Evolutionary conservation across 1,139 yeast species (phyloP).

Genomic region (Lodderomyces theae): DNA sequence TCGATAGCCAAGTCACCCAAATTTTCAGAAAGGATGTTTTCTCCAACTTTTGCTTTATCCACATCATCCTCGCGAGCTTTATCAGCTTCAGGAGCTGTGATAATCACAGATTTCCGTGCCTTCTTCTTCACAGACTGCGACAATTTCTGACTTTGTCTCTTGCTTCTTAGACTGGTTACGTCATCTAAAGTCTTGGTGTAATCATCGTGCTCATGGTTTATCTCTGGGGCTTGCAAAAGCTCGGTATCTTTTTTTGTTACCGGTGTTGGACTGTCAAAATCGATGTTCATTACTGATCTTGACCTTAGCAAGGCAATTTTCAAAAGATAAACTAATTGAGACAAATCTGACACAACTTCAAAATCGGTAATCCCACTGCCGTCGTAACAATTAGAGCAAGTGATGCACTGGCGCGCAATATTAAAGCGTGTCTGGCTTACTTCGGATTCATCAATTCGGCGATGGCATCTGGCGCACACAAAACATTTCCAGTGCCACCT

Average conservation of each 20-base stretch:
- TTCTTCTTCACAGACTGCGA: slow-evolving; percentile 53
- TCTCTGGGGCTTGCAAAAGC: slow-evolving; percentile 14
- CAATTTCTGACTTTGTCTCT: slow-evolving; percentile 66
- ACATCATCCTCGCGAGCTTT: slow-evolving; percentile 24
- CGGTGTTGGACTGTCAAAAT: slow-evolving; percentile 10
- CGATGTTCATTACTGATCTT: slow-evolving; percentile 56
- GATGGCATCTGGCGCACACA: slow-evolving; percentile 54
- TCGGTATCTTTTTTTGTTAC: slow-evolving; percentile 8
- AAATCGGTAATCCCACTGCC: slow-evolving; percentile 53
- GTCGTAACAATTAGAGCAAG: slow-evolving; percentile 57
- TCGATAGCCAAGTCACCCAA: slow-evolving; percentile 11
- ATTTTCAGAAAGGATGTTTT: slow-evolving; percentile 18
- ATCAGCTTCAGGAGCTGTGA: slow-evolving; percentile 58
- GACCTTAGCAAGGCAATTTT: slow-evolving; percentile 85
- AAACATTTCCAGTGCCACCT: slow-evolving; percentile 87
- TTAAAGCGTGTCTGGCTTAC: slow-evolving; percentile 34
- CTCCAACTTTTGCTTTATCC: slow-evolving; percentile 10
- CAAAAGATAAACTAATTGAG: slow-evolving; percentile 72
- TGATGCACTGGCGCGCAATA: slow-evolving; percentile 27
- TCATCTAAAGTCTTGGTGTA: slow-evolving; percentile 73
- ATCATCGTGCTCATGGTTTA: slow-evolving; percentile 28
- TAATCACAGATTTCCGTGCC: slow-evolving; percentile 43
- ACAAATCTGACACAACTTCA: slow-evolving; percentile 59
- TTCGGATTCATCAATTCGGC: slow-evolving; percentile 27
- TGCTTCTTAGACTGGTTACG: slow-evolving; percentile 72